phyloP scores from a whole-genome alignment of 257 asterid species.

The Agastache rugosa region DNA sequence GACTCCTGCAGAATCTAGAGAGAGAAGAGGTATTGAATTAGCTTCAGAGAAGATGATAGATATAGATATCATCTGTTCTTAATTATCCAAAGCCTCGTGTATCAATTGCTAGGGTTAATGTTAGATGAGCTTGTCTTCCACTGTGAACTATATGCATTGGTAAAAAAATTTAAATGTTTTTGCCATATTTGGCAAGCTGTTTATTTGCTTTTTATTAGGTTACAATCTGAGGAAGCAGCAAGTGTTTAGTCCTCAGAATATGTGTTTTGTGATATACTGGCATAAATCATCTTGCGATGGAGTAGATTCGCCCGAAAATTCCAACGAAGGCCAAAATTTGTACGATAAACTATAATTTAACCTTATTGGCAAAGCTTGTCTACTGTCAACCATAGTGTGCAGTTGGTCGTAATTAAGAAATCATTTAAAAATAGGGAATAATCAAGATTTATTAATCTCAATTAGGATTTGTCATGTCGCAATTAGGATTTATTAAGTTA shows the following conservation, averaged over 20 bases:
- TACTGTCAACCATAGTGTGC: too few species aligned
- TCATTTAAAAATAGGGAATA: too few species aligned
- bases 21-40: constrained; percentile 4
- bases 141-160: constrained; percentile 27
- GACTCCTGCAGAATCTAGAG: background rate
- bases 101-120: constrained; percentile 32
- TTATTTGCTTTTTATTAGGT: background rate
- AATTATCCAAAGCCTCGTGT: constrained; percentile 12
- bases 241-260: background rate
- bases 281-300: background rate
- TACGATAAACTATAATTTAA: too few species aligned
- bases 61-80: constrained; percentile 17
- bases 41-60: constrained; percentile 8
- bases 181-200: background rate
- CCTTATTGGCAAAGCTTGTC: too few species aligned
- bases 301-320: too few species aligned
- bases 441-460: too few species aligned
- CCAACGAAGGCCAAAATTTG: too few species aligned
- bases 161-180: constrained; percentile 1
- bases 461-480: too few species aligned
- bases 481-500: too few species aligned
- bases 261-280: too few species aligned
- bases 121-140: background rate
- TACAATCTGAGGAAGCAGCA: background rate
- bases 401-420: too few species aligned